Base-by-base conservation (phyloP, 768 basidiomycete species). In the Mycena olivaceomarginata region DNA sequence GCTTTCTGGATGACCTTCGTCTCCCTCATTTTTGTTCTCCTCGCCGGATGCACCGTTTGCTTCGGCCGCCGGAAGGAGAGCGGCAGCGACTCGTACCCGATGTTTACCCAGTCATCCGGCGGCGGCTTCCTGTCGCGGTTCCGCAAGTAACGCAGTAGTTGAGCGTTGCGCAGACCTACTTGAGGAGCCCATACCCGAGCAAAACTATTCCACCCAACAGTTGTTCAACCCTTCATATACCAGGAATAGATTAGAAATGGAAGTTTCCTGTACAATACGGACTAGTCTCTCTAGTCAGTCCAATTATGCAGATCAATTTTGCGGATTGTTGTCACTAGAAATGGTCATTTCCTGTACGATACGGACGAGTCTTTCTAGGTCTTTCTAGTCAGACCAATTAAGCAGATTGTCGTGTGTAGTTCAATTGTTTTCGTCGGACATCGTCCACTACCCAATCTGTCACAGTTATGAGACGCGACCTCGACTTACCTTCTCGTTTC, bases 1-100 rank as follows among this genome's bases (percentile, higher is more conserved):
- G 80, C 77, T 3, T 80, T 80, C 66, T 80, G 80, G 80, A 75
- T 80, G 69, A 80, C 77, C 3, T 4, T 80, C 1, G 77, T 80
- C 8, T 72, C 77, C 1, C 65, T 80, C 65, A 68, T 80, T 39
- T 67, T 80, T 40, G 72, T 75, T 22, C 65, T 78, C 41, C 48
- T 78, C 16, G 77, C 70, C 40, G 77, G 63, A 18, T 75, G 66
- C 45, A 68, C 72, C 7, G 77, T 78, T 12, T 72, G 74, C 70
- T 69, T 78, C 45, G 77, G 77, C 2, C 77, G 77, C n/a, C 70
- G 77, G 12, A 72, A 67, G 67, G 77, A 75, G 48, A 25, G 67
- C 60, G 74, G 77, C 11, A 43, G 13, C 59, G 60, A 78, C 51
- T 8, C 77, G 59, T 78, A 78, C 46, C 77, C 77, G 41, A 78